Evolutionary conservation across 331 rosid species (phyloP).

Genomic region (Stylosanthes scabra): DNA sequence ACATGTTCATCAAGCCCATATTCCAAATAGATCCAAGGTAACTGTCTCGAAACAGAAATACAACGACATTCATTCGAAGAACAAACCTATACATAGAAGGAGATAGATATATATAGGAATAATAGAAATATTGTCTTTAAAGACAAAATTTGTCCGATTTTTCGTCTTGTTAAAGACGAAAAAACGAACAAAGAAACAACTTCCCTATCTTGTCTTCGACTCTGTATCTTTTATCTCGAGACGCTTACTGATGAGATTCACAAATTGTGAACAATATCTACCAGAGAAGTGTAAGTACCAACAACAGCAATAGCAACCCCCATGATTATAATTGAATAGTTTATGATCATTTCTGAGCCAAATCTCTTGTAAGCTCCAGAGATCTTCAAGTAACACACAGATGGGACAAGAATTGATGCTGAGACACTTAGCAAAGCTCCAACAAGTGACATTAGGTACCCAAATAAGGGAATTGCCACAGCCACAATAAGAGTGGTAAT

Average conservation of each 20-base stretch:
- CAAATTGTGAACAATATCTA: slow-evolving; percentile 49
- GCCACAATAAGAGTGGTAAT: slow-evolving; percentile 36
- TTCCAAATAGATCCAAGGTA: background rate
- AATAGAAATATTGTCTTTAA: no score
- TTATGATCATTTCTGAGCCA: slow-evolving; percentile 43
- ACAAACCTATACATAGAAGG: no score
- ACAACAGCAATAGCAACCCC: slow-evolving; percentile 51
- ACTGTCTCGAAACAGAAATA: no score
- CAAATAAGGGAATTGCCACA: slow-evolving; percentile 38
- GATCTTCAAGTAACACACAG: slow-evolving; percentile 42
- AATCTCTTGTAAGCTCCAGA: slow-evolving; percentile 45
- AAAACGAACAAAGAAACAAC: no score
- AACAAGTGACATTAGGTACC: slow-evolving; percentile 39
- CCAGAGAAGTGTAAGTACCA: slow-evolving; percentile 72
- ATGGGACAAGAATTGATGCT: slow-evolving; percentile 40
- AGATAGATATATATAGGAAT: no score
- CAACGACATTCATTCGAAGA: no score
- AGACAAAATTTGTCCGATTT: no score
- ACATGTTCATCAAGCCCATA: background rate
- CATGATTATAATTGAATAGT: slow-evolving; percentile 51
- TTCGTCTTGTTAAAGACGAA: no score
- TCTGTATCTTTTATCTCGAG: no score
- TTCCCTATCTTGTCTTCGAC: background rate
- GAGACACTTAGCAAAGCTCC: slow-evolving; percentile 43
- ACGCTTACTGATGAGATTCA: background rate